These are phyloP conservation scores for Oryza officinalis DNA, from an alignment of 176 grass and related monocot genomes.

Conservation along the genomic window DNA sequence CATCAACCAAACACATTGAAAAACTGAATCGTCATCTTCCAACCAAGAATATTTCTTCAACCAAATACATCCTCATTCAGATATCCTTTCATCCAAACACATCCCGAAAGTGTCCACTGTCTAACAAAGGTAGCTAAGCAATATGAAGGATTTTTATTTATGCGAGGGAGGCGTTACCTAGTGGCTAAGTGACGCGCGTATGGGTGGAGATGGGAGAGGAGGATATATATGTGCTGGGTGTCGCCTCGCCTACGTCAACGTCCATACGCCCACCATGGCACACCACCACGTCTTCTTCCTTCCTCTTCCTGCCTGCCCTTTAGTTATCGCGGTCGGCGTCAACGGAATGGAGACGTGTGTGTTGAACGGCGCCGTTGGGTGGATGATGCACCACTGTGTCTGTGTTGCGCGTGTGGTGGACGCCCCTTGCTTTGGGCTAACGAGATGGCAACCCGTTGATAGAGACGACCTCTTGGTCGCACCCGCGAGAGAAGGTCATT, in stretches of 20 bases:
- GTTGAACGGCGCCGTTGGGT: background rate
- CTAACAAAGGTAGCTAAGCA: background rate
- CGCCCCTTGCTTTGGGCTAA: constrained; percentile 34
- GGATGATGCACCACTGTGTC: background rate
- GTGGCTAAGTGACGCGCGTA: background rate
- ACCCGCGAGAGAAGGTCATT: background rate
- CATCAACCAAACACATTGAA: too few species aligned
- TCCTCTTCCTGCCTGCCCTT: background rate
- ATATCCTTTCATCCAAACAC: too few species aligned
- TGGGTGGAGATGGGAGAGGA: too few species aligned
- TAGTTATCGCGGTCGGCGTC: constrained; percentile 19
- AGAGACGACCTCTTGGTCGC: background rate
- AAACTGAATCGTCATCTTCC: too few species aligned
- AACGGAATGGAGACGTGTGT: background rate
- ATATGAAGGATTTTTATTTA: background rate
- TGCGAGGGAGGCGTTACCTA: constrained; percentile 21
- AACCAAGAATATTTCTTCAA: too few species aligned
- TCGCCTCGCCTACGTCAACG: constrained; percentile 24
- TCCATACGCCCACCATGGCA: background rate
- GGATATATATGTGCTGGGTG: background rate
- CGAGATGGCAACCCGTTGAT: constrained; percentile 14
- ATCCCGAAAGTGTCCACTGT: too few species aligned
- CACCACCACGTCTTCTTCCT: too few species aligned
- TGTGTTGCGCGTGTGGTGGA: background rate
- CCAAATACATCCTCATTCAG: too few species aligned